These are phyloP conservation scores for Naematelia encephala DNA, from an alignment of 768 basidiomycete species.

Conservation along the genomic window DNA sequence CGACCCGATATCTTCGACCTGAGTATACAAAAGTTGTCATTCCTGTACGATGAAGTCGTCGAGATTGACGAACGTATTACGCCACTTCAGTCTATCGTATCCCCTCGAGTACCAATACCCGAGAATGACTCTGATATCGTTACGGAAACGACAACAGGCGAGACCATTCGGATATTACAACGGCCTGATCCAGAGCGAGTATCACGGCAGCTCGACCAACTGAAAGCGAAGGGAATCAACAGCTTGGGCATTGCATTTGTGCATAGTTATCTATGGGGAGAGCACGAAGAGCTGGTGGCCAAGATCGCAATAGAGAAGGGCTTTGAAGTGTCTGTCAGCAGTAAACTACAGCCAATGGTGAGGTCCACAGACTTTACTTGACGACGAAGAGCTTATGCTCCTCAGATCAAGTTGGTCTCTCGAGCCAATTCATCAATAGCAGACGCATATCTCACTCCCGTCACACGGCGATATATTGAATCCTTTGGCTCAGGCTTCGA, in stretches of 20 bases:
- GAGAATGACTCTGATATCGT: constrained; percentile 10
- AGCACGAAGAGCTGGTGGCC: constrained; percentile 74
- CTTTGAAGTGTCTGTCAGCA: constrained; percentile 81
- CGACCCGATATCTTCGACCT: constrained; percentile 71
- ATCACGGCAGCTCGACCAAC: constrained; percentile 61
- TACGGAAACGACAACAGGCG: constrained; percentile 55
- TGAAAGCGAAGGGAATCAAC: constrained; percentile 76
- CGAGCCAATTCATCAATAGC: constrained; percentile 37
- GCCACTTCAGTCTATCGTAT: constrained; percentile 19
- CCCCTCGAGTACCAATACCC: constrained; percentile 36
- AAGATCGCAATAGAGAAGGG: constrained; percentile 71
- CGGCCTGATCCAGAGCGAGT: constrained; percentile 58
- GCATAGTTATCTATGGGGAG: constrained; percentile 62
- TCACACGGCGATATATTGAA: constrained; percentile 35
- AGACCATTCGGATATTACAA: constrained; percentile 64
- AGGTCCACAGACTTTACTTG: constrained; percentile 8
- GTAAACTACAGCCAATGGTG: constrained; percentile 51
- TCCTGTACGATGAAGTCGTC: constrained; percentile 58
- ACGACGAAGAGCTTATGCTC: constrained; percentile 3
- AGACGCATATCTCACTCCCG: constrained; percentile 46
- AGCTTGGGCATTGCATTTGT: constrained; percentile 41
- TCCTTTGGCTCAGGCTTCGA: constrained; percentile 36
- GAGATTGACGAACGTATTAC: constrained; percentile 39
- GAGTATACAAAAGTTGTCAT: constrained; percentile 59
- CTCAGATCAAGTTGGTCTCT: constrained; percentile 37